Percentiles rank a stretch among this genome's conserved stretches.
These are phyloP conservation scores for Selaginella tamariscina DNA, from an alignment of 75 land plant genomes.

Conservation along the genomic window DNA sequence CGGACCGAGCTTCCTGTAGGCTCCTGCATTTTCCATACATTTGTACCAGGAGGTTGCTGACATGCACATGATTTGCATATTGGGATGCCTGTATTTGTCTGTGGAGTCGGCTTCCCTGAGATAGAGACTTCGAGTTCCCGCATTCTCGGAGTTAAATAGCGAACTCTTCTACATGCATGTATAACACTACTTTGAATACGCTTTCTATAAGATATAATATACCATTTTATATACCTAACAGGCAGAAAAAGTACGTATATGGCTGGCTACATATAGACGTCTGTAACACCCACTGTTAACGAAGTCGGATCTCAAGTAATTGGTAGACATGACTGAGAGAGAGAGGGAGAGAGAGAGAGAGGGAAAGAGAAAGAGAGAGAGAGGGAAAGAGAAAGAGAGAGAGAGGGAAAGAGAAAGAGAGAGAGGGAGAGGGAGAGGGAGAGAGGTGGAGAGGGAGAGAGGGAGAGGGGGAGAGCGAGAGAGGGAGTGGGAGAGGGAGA, in stretches of 20 bases:
- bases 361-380: not conserved
- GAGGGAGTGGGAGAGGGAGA: slow-evolving; percentile 11
- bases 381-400: not conserved
- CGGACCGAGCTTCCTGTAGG: not conserved
- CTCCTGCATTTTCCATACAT: slow-evolving; percentile 7
- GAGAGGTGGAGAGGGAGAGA: slow-evolving; percentile 11
- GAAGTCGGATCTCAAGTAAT: slow-evolving; percentile 33
- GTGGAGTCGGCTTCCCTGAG: not conserved
- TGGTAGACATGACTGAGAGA: not conserved
- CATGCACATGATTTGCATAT: not conserved
- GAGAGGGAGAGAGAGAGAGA: no score
- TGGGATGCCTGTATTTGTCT: not conserved
- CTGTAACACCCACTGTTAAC: slow-evolving; percentile 32
- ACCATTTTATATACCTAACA: no score
- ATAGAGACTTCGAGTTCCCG: not conserved
- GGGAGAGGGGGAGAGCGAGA: slow-evolving; percentile 11
- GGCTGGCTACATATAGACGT: slow-evolving; percentile 15
- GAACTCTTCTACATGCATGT: no score
- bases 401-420: not conserved
- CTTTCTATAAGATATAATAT: no score
- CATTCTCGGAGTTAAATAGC: not conserved
- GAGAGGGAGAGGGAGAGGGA: slow-evolving; percentile 11
- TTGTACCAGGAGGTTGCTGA: not conserved
- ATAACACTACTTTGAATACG: no score
- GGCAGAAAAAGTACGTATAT: slow-evolving; percentile 13